Base-by-base conservation (phyloP, 148 eudicot genomes). In the Agrostemma githago region DNA sequence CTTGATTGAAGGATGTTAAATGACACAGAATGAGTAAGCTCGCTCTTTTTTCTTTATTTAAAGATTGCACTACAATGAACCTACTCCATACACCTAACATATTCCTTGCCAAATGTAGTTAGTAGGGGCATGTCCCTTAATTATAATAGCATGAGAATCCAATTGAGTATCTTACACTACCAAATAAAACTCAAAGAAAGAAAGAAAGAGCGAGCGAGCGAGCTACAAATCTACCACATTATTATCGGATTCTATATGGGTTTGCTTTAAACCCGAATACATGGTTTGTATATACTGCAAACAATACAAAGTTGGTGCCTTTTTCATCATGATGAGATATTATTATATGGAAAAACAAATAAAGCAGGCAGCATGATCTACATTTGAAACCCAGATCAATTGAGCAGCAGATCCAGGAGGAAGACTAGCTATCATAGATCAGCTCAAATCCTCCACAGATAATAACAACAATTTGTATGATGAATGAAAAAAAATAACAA, bases 341-440 rank as follows among this genome's bases (percentile, higher is more conserved):
- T 26, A 26, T 26, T 26, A 26, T 26, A 26, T 26, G 34, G 1
- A 26, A 26, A 26, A 26, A 26, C 34, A 26, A 26, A 26, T 26
- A 26, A 26, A 26, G 34, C 34, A 26, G 34, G 34, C 34, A 26
- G 34, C 34, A 26, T 26, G 34, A 26, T 26, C 34, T 26, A 26
- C 34, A 26, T 48, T 48, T 2, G 54, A 48, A 48, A 48, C 8
- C n/a, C 62, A 58, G 6, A 58, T 2, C 39, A 8, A 60, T 17
- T 5, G 21, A 62, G 10, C 21, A 21, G 40, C 63, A 74, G 70
- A 74, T 65, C 77, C 12, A 62, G 56, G 51, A 74, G 9, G 5
- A 17, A 60, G 43, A 72, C 43, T 61, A 66, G 68, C 57, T 42
- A 72, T 62, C 20, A 51, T 4, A 74, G 71, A 74, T 68, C 73